Conservation (phyloP, 169 alveolate genomes). For the Babesia gibsoni region DNA sequence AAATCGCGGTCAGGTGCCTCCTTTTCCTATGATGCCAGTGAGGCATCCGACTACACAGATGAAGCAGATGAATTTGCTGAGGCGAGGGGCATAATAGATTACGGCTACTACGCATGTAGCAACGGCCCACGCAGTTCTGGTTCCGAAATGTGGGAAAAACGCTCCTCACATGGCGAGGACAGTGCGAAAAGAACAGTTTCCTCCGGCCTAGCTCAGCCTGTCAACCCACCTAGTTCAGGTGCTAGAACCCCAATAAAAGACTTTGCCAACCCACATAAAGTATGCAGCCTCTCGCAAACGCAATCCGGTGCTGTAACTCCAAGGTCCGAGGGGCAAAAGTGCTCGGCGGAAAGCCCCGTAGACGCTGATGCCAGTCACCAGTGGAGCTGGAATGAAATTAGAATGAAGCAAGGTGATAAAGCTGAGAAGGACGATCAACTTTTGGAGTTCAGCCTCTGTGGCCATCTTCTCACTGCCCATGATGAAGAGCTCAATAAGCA, state of each 20-base stretch:
- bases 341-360: no score
- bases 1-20: background rate
- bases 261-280: no score
- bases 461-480: slow-evolving; percentile 71
- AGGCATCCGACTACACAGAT: background rate
- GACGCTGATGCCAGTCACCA: background rate
- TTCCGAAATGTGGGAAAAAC: background rate
- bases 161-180: no score
- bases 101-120: slow-evolving; percentile 60
- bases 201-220: no score
- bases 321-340: no score
- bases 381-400: slow-evolving; percentile 6
- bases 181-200: no score
- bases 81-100: slow-evolving; percentile 19
- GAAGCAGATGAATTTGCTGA: background rate
- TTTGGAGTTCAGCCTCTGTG: slow-evolving; percentile 72
- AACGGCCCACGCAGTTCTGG: slow-evolving; percentile 15
- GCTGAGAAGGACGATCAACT: slow-evolving; percentile 32
- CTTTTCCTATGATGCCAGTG: background rate
- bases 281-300: no score
- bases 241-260: no score
- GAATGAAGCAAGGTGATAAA: background rate
- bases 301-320: no score
- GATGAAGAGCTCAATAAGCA: slow-evolving; percentile 64
- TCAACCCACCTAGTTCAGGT: no score